A percentile compares a stretch with the other conserved stretches of the same genome.
Evolutionary conservation across 345 rosid genomes (phyloP).

Genomic region (Microcos paniculata): DNA sequence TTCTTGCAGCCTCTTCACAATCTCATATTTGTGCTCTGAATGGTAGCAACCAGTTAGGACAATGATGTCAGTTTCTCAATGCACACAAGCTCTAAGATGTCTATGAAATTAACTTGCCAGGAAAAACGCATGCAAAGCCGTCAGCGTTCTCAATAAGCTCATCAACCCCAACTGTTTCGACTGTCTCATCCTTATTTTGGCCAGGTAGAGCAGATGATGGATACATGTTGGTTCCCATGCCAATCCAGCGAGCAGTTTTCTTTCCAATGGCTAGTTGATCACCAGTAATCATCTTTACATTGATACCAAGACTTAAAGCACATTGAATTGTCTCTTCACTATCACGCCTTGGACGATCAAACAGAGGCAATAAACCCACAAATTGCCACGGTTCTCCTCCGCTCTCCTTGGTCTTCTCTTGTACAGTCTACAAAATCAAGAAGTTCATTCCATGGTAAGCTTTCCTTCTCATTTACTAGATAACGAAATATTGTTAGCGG

Average conservation of each 20-base stretch:
- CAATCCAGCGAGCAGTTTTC: constrained; percentile 74
- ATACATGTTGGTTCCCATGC: constrained; percentile 83
- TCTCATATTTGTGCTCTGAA: constrained; percentile 91
- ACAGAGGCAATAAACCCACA: constrained; percentile 69
- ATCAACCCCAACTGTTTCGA: constrained; percentile 47
- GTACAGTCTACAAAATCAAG: constrained; percentile 36
- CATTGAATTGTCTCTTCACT: constrained; percentile 75
- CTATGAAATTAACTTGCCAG: constrained; percentile 32
- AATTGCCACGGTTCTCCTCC: constrained; percentile 65
- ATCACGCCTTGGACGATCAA: constrained; percentile 85
- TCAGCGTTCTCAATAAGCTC: constrained; percentile 80
- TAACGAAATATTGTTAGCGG: not conserved
- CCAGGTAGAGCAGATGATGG: constrained; percentile 77
- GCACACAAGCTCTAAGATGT: not conserved
- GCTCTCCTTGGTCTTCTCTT: constrained; percentile 59
- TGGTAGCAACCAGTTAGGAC: constrained; percentile 16
- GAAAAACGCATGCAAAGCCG: constrained; percentile 84
- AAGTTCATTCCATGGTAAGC: not conserved
- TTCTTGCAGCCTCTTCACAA: constrained; percentile 81
- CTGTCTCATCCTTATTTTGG: constrained; percentile 40
- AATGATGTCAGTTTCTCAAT: not conserved
- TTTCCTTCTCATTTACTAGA: not conserved
- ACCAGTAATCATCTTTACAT: constrained; percentile 81
- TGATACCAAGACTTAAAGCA: constrained; percentile 68
- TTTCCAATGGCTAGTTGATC: constrained; percentile 75